Evolutionary conservation across 305 asterid species (phyloP), one percentile per base, ranked within the genome.

Genomic region (Fraxinus paxiana): DNA sequence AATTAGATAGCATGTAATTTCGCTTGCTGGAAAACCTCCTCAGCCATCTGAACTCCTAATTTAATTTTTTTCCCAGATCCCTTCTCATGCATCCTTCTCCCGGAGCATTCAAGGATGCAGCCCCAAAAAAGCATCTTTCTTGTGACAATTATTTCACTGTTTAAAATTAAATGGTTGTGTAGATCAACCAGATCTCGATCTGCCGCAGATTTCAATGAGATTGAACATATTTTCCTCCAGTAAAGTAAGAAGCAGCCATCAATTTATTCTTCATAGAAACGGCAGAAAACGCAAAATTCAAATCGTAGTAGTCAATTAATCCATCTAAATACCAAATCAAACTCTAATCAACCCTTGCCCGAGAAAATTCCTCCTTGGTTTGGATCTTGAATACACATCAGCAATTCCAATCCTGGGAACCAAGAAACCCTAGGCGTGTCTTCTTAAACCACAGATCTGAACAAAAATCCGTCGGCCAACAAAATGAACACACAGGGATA

Each of bases 371-470:
- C 18, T 65, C 73, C 86, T 67, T 65, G 85, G 82, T 79, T 83
- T 81, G 82, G 86, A 83, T 83, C 88, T 79, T 67, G 73, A 79
- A 67, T 69, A 80, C 30, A 35, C 20, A 77, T 59, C 79, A 51
- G 67, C 54, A 77, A 54, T 85, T 85, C 80, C 80, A 85, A 83
- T 83, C 83, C 86, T 26, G 73, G 73, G 77, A 37, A 78, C 69
- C 17, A 51, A 51, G 35, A 81, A 87, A 81, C 87, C 86, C 80
- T 81, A 81, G 69, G 71, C 31, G 13, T 71, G 46, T 28, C 48
- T 74, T 82, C 86, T 4, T 18, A 48, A 51, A 78, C 77, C 82
- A 80, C 87, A 82, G 83, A 85, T 84, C 89, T 65, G 73, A 26
- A 65, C 17, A 65, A 28, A 65, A 65, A 28, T 65, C 73, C 35